Percentiles rank a stretch among this genome's conserved stretches.
phyloP scores from a whole-genome alignment of 1,139 yeast species.

The Kodamaea suecica region DNA sequence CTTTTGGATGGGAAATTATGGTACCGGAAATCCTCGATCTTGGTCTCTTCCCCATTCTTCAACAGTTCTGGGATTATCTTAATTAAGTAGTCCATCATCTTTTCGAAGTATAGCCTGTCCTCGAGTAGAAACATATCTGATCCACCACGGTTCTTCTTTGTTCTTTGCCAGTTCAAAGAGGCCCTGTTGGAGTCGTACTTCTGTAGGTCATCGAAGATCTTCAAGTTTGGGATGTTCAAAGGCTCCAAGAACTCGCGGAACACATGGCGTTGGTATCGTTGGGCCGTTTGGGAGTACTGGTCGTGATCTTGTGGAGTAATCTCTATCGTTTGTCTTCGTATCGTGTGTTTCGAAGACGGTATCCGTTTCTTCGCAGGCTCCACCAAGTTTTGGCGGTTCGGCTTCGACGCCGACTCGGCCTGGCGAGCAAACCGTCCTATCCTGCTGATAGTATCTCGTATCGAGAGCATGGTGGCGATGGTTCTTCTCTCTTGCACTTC shows the following conservation, averaged over 20 bases:
- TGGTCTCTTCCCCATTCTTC: slow-evolving; percentile 11
- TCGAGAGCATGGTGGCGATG: slow-evolving; percentile 21
- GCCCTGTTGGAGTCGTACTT: slow-evolving; percentile 25
- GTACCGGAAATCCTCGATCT: slow-evolving; percentile 7
- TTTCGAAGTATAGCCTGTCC: slow-evolving; percentile 28
- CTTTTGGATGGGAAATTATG: slow-evolving; percentile 8
- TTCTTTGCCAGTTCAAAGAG: slow-evolving; percentile 25
- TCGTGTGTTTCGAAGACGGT: neutral
- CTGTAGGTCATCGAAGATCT: slow-evolving; percentile 24
- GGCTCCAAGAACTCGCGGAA: slow-evolving; percentile 39
- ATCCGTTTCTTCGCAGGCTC: neutral
- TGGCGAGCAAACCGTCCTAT: slow-evolving; percentile 22
- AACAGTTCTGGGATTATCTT: slow-evolving; percentile 35
- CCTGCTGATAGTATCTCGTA: slow-evolving; percentile 24
- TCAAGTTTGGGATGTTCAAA: slow-evolving; percentile 33
- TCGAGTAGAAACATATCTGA: slow-evolving; percentile 26
- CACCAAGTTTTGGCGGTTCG: neutral
- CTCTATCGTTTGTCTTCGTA: neutral
- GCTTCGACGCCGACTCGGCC: slow-evolving; percentile 15
- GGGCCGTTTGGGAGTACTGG: neutral
- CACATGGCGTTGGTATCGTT: slow-evolving; percentile 19
- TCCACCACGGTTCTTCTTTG: slow-evolving; percentile 14
- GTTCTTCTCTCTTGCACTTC: neutral
- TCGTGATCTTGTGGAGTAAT: neutral
- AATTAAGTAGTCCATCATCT: slow-evolving; percentile 33